Conservation (phyloP, 176 grass and related monocot genomes). For the Hordeum vulgare region MorexV3_pseudomolecules_assembly NC_058519.1:623871301-623871800, state of each 20-base stretch:
- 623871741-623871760: constrained; percentile 42
- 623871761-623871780: constrained; percentile 94
- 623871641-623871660: constrained; percentile 26
- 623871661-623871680: neutral
- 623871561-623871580: constrained; percentile 59
- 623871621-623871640: constrained; percentile 69
- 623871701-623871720: too few species aligned
- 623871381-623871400: constrained; percentile 87
- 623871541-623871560: constrained; percentile 54
- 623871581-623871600: constrained; percentile 73
- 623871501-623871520: constrained; percentile 73
- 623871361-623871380: constrained; percentile 68
- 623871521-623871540: constrained; percentile 64
- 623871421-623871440: constrained; percentile 49
- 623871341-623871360: constrained; percentile 80
- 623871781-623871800: constrained; percentile 81
- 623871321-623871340: constrained; percentile 83
- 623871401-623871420: constrained; percentile 50
- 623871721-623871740: constrained; percentile 43
- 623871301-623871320: constrained; percentile 60
- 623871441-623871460: constrained; percentile 67
- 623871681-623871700: neutral
- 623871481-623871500: constrained; percentile 47
- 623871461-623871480: constrained; percentile 54
- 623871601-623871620: constrained; percentile 65